Evolutionary conservation across 495 filamentous ascomycete species (phyloP), one percentile per base, ranked within the genome.

Genomic region (Chaetomium tenue): DNA sequence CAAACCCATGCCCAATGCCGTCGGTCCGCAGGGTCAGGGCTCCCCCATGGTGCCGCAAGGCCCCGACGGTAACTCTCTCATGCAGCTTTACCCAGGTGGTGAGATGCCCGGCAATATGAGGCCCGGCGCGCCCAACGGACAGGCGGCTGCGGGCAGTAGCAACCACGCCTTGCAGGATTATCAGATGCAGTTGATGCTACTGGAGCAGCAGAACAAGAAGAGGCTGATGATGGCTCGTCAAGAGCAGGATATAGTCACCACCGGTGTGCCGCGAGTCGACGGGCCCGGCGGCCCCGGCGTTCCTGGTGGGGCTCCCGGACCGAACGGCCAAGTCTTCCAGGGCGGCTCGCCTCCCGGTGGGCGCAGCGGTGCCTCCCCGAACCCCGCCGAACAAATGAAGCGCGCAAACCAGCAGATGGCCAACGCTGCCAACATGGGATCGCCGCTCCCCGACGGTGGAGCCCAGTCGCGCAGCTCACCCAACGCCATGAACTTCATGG

Each of bases 191-290:
- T 81, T 98, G 72, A 97, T 98, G 94, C 76, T 98, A 60, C 87
- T 98, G 47, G 94, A 98, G 76, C 94, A 98, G 78, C 94, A 98
- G 75, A 98, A 98, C 70, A 98, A 98, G 84, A 94, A 93, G 72
- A 83, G 94, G 25, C 79, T 98, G 70, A 88, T 97, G 84, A 95
- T 97, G 93, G 94, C 94, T 63, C 88, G 94, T 50, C 91, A 96
- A 77, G 94, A 98, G 76, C 93, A 97, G 78, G 92, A 97, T 68
- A 89, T 78, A 66, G 87, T 90, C 75, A 78, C 81, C 76, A 78
- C 72, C 56, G 70, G 61, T 13, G 75, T 76, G 26, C 77, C 73
- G 26, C 83, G 86, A 28, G 72, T 78, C 67, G 87, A 87, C 61
- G 85, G 85, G 63, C 81, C 84, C 63, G 80, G 72, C 61, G 72